phyloP scores from a whole-genome alignment of 768 basidiomycete genomes.

The Tylopilus balloui region DNA sequence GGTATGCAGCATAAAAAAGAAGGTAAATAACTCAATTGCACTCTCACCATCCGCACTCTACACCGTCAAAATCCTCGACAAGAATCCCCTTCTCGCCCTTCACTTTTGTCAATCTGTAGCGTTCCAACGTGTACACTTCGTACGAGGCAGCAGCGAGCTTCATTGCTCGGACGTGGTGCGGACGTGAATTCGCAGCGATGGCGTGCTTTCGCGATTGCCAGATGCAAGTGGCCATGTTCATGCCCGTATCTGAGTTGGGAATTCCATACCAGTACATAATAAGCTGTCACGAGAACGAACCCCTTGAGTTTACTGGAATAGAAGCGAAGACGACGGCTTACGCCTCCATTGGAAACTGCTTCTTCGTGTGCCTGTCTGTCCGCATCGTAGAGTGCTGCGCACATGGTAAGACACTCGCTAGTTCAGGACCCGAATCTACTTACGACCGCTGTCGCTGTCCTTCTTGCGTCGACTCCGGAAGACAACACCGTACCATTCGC shows the following conservation, averaged over 20 bases:
- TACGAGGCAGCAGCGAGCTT: slow-evolving; percentile 72
- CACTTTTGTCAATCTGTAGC: slow-evolving; percentile 66
- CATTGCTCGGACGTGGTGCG: slow-evolving; percentile 82
- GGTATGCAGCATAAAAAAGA: neutral
- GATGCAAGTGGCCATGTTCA: slow-evolving; percentile 93
- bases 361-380: slow-evolving; percentile 90
- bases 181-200: slow-evolving; percentile 70
- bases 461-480: slow-evolving; percentile 76
- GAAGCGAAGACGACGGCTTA: slow-evolving; percentile 35
- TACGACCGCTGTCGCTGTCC: slow-evolving; percentile 67
- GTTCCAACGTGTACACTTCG: slow-evolving; percentile 73
- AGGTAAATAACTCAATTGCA: neutral
- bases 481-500: slow-evolving; percentile 91
- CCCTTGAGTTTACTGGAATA: slow-evolving; percentile 3
- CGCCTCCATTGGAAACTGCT: slow-evolving; percentile 82
- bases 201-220: slow-evolving; percentile 91
- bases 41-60: slow-evolving; percentile 67
- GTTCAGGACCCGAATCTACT: slow-evolving; percentile 15
- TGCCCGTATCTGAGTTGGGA: slow-evolving; percentile 66
- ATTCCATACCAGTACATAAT: slow-evolving; percentile 94
- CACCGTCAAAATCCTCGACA: slow-evolving; percentile 56
- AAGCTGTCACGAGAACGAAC: slow-evolving; percentile 40
- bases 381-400: slow-evolving; percentile 76
- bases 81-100: slow-evolving; percentile 53
- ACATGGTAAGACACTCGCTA: slow-evolving; percentile 2